A percentile compares a stretch with the other conserved stretches of the same genome.
Conservation (phyloP, 73 alveolate genomes). For the Diophrys sp. region DNA sequence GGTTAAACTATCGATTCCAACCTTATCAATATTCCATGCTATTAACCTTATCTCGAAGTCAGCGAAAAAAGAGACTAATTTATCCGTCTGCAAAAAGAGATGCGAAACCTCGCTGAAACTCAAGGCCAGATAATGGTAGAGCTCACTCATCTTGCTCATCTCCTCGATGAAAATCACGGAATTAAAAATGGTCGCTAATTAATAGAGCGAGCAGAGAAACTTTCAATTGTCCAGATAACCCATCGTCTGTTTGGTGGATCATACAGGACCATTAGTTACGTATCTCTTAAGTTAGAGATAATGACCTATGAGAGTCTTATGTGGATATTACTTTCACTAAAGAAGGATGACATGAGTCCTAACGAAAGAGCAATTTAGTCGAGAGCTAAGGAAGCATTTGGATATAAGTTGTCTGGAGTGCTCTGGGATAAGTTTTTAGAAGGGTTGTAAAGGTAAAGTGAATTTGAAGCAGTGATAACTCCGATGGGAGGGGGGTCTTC, state of each 20-base stretch:
- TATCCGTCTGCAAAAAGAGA: background rate
- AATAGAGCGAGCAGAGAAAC: background rate
- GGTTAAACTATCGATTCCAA: background rate
- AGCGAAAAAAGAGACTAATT: background rate
- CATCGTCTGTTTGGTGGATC: background rate
- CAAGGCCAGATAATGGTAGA: background rate
- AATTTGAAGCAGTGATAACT: background rate
- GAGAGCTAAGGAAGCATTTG: slow-evolving; percentile 65
- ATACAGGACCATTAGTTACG: slow-evolving; percentile 13
- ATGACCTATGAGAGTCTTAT: slow-evolving; percentile 40
- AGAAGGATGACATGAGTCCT: slow-evolving; percentile 61
- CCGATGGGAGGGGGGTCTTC: slow-evolving; percentile 2
- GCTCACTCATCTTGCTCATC: background rate
- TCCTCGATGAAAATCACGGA: slow-evolving; percentile 2
- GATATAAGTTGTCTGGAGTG: slow-evolving; percentile 23
- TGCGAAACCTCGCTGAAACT: background rate
- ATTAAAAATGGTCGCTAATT: background rate
- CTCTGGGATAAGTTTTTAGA: slow-evolving; percentile 42
- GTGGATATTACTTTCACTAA: slow-evolving; percentile 43
- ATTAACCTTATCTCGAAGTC: slow-evolving; percentile 6
- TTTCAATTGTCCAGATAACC: background rate
- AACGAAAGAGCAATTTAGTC: slow-evolving; percentile 53
- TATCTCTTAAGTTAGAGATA: slow-evolving; percentile 30
- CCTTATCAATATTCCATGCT: background rate
- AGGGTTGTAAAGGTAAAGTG: slow-evolving; percentile 4